phyloP scores from a whole-genome alignment of 495 filamentous ascomycete genomes.

The Aspergillus indologenus region DNA sequence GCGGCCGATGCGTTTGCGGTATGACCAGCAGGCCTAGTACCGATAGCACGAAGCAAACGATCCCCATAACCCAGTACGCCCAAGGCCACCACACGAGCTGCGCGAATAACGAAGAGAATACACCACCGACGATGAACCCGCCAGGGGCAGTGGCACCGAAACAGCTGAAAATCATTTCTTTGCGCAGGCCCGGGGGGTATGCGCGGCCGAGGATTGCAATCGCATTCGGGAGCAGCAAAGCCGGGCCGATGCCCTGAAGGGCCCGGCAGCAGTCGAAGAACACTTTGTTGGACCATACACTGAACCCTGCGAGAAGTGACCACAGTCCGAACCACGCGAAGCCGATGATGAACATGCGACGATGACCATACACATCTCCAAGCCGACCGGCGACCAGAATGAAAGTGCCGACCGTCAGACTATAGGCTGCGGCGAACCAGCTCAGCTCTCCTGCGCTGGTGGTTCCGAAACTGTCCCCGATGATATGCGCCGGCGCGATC shows the following conservation, averaged over 20 bases:
- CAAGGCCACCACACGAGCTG: constrained; percentile 59
- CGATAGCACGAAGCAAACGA: constrained; percentile 43
- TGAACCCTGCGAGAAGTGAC: constrained; percentile 56
- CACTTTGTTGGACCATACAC: constrained; percentile 29
- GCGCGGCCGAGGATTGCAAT: constrained; percentile 45
- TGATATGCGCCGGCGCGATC: constrained; percentile 39
- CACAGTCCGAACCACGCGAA: constrained; percentile 62
- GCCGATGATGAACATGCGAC: constrained; percentile 56
- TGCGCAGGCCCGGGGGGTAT: constrained; percentile 45
- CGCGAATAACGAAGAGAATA: constrained; percentile 50
- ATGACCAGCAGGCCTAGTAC: constrained; percentile 43
- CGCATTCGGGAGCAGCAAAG: constrained; percentile 49
- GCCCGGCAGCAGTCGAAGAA: constrained; percentile 48
- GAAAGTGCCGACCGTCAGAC: constrained; percentile 60
- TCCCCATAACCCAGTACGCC: constrained; percentile 57
- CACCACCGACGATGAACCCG: constrained; percentile 50
- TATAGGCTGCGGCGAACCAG: constrained; percentile 51
- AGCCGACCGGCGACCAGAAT: constrained; percentile 62
- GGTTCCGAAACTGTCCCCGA: constrained; percentile 44
- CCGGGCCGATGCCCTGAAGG: constrained; percentile 52
- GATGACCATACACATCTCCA: constrained; percentile 64
- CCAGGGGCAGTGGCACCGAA: constrained; percentile 59
- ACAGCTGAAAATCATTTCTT: constrained; percentile 59
- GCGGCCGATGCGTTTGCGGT: constrained; percentile 37
- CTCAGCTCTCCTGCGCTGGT: constrained; percentile 38